Base-by-base conservation (phyloP, 345 rosid genomes). In the Lepidium africanum region DNA sequence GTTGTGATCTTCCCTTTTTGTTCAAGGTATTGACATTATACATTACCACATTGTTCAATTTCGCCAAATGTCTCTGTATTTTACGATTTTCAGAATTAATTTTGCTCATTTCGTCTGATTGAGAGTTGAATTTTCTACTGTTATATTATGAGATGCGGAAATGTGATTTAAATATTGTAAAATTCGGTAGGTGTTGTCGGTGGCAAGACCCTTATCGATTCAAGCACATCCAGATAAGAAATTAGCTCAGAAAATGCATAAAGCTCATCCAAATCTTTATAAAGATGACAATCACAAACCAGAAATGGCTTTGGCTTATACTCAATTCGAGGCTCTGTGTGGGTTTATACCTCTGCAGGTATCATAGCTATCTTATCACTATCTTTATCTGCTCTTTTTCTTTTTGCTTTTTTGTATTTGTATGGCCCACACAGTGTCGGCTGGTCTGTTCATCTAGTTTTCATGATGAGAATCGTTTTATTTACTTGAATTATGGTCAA, bases 271-370 rank as follows among this genome's bases (percentile, higher is more conserved):
- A 16, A 64, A 82, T 82, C 74, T 82, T 42, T 95, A 91, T 35
- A 89, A 86, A 83, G 96, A 95, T 48, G 93, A 75, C 45, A 95
- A 89, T 79, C 97, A 95, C 79, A 95, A 95, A 80, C 97, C 93
- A 17, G 99, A 95, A 69, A 95, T 95, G 99, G 99, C 99, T 57
- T 82, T 95, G 83, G 99, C 99, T 3, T 77, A 86, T 38, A 95
- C 99, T 4, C 81, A 89, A 67, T 91, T 89, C 70, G 93, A 90
- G 77, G 99, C 99, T 36, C 88, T 94, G 7, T 94, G 96, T 74
- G 88, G 99, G 38, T 89, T 94, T 67, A 79, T 90, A 58, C 78
- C 84, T 76, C 81, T 81, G 48, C 77, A 85, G 96, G 98, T 92
- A 73, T 30, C 42, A 7, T 13, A 46, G 40, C n/a, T 7, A 11